Evolutionary conservation across 176 grass and related monocot genomes (phyloP).

Genomic region (Triticum turgidum): DNA sequence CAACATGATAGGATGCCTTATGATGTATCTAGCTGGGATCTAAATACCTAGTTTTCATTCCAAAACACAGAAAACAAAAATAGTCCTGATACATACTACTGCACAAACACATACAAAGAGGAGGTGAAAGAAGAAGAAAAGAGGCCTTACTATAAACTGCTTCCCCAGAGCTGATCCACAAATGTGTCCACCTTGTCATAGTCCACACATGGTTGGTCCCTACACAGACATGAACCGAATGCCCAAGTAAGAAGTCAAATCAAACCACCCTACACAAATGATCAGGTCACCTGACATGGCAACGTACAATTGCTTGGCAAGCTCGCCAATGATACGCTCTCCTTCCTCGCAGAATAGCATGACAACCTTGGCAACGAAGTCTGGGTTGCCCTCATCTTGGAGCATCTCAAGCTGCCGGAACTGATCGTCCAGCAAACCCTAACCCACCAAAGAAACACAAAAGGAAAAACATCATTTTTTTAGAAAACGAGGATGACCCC

Average conservation of each 20-base stretch:
- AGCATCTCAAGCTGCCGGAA: slow-evolving; percentile 67
- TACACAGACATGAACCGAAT: slow-evolving; percentile 31
- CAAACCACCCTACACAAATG: not conserved
- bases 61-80: not conserved
- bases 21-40: not conserved
- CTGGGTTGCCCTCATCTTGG: slow-evolving; percentile 37
- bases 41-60: not conserved
- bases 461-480: too few species aligned
- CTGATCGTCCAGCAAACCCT: slow-evolving; percentile 75
- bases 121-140: not conserved
- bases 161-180: slow-evolving; percentile 71
- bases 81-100: not conserved
- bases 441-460: not conserved
- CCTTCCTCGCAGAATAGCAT: slow-evolving; percentile 68
- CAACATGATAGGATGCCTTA: not conserved
- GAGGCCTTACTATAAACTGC: slow-evolving; percentile 52
- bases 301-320: slow-evolving; percentile 48
- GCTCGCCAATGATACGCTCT: slow-evolving; percentile 48
- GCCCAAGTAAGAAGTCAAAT: not conserved
- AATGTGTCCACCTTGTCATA: slow-evolving; percentile 52
- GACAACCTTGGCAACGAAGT: slow-evolving; percentile 60
- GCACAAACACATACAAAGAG: slow-evolving; percentile 4
- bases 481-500: too few species aligned
- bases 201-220: slow-evolving; percentile 51
- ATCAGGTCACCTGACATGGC: not conserved